Conservation (phyloP, 108 stramenopile genomes). For the Stephanodiscus minutulus region DNA sequence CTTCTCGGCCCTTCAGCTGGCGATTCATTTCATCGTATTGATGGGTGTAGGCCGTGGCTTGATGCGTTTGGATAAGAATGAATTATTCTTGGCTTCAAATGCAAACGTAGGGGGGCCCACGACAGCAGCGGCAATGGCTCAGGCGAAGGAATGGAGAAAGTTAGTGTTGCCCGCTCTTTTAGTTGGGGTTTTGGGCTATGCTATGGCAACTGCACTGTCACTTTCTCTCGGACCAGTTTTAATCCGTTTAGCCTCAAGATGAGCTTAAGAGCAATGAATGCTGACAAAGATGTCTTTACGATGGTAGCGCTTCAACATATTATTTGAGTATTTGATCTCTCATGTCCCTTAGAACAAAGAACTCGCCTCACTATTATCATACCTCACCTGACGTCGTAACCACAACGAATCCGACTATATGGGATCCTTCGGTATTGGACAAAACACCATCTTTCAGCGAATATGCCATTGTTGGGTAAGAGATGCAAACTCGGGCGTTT, state of each 20-base stretch:
- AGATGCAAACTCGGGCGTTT: too few relatives aligned
- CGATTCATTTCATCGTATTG: conserved; percentile 75
- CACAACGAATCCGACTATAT: too few relatives aligned
- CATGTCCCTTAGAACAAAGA: too few relatives aligned
- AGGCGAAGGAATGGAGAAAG: conserved; percentile 89
- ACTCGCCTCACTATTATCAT: too few relatives aligned
- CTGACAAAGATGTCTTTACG: too few relatives aligned
- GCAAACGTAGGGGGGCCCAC: conserved; percentile 94
- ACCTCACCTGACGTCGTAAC: too few relatives aligned
- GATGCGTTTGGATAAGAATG: conserved; percentile 65
- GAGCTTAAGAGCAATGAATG: neutral
- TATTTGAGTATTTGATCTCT: too few relatives aligned
- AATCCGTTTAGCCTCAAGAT: conserved; percentile 37
- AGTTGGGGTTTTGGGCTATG: conserved; percentile 93
- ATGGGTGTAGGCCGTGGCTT: conserved; percentile 67
- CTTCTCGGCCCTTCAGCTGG: conserved; percentile 82
- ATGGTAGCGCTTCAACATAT: too few relatives aligned
- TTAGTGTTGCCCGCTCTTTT: conserved; percentile 84
- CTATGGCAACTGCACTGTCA: conserved; percentile 85
- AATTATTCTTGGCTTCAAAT: conserved; percentile 88
- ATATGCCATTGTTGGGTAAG: too few relatives aligned
- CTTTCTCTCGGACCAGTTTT: conserved; percentile 76
- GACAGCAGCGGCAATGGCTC: conserved; percentile 93
- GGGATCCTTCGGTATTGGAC: conserved; percentile 56
- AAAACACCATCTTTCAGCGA: conserved; percentile 75